phyloP scores from a whole-genome alignment of 164 flowering plant genomes.

The Protea cynaroides region DNA sequence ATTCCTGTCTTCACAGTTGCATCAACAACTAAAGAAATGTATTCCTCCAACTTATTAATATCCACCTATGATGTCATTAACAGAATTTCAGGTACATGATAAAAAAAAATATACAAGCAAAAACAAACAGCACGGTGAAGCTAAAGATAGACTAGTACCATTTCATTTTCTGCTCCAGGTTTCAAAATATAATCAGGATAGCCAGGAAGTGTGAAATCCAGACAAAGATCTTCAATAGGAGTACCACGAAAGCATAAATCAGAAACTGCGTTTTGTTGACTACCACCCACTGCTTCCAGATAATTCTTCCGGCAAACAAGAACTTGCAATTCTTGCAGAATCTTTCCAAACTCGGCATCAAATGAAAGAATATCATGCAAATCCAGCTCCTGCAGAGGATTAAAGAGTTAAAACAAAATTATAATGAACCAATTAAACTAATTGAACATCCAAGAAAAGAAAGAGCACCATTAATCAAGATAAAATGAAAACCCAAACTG shows the following conservation, averaged over 20 bases:
- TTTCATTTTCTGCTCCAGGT: conserved; percentile 74
- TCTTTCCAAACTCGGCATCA: conserved; percentile 79
- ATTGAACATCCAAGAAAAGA: neutral
- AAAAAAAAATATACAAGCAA: neutral
- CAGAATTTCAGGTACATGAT: neutral
- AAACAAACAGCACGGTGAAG: neutral
- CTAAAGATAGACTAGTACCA: neutral
- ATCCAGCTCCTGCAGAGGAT: conserved; percentile 78
- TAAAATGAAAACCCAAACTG: neutral
- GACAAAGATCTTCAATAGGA: conserved; percentile 70
- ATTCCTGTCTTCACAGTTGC: conserved; percentile 88
- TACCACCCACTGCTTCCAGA: conserved; percentile 48
- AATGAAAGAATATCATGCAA: conserved; percentile 82
- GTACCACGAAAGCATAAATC: conserved; percentile 68
- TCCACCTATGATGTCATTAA: conserved; percentile 48
- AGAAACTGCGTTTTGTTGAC: conserved; percentile 28
- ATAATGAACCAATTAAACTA: neutral
- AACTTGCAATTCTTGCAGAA: conserved; percentile 75
- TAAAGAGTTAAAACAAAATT: neutral
- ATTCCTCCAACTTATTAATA: conserved; percentile 76
- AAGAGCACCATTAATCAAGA: neutral
- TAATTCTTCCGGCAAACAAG: conserved; percentile 68
- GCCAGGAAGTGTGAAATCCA: conserved; percentile 97
- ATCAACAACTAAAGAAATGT: conserved; percentile 80
- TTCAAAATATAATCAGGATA: conserved; percentile 81